Conservation (phyloP, 805 yeast species). For the Saturnispora dispora region DNA sequence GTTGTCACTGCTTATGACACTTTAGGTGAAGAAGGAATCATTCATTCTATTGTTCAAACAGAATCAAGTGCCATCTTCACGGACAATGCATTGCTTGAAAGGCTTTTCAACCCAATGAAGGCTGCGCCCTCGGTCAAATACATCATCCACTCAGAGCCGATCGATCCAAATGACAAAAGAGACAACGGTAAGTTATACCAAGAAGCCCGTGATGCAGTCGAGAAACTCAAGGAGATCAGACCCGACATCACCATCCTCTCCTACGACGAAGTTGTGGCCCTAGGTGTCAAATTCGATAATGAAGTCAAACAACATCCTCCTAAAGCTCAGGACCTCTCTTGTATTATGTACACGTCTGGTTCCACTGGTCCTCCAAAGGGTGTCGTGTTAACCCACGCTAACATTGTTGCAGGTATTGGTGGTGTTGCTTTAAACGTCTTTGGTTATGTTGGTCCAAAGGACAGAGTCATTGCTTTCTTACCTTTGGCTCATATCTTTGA, state of each 20-base stretch:
- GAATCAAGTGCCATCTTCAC: conserved; percentile 72
- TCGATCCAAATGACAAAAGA: conserved; percentile 56
- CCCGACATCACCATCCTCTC: conserved; percentile 69
- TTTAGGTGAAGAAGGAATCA: conserved; percentile 79
- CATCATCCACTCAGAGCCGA: conserved; percentile 61
- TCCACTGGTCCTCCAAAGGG: conserved; percentile 84
- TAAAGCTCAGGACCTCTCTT: conserved; percentile 49
- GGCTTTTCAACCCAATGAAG: conserved; percentile 64
- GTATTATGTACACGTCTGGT: conserved; percentile 85
- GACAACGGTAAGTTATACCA: conserved; percentile 49
- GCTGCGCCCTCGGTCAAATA: conserved; percentile 51
- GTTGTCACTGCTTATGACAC: conserved; percentile 95
- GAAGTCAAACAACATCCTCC: conserved; percentile 36
- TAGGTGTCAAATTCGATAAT: conserved; percentile 49
- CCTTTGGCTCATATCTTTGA: conserved; percentile 97
- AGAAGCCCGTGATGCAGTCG: conserved; percentile 49
- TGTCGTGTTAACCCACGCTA: conserved; percentile 57
- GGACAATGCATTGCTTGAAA: conserved; percentile 62
- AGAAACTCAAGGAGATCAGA: conserved; percentile 51
- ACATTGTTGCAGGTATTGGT: conserved; percentile 74
- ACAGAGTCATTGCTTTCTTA: conserved; percentile 76
- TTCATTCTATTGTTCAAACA: conserved; percentile 79
- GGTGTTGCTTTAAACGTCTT: conserved; percentile 66
- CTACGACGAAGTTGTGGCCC: conserved; percentile 50
- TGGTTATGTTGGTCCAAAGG: conserved; percentile 43